Evolutionary conservation across 179 eudicot genomes (phyloP).

Genomic region (Silene vulgaris): DNA sequence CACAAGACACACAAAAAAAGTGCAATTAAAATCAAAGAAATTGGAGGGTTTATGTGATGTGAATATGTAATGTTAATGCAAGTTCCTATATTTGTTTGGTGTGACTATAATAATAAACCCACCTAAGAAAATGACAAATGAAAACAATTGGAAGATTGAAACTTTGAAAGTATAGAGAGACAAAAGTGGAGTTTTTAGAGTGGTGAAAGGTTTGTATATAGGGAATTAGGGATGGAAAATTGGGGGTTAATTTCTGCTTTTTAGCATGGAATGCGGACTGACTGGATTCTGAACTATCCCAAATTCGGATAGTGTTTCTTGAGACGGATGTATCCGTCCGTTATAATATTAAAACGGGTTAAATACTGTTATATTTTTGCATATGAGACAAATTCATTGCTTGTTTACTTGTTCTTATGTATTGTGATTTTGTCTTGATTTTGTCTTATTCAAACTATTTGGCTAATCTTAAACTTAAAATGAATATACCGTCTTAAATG

Average conservation of each 20-base stretch:
- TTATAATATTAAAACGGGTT: too few relatives aligned
- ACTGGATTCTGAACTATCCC: slow-evolving; percentile 15
- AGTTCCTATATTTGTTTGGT: not conserved
- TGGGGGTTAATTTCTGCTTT: slow-evolving; percentile 12
- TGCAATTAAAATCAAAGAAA: slow-evolving; percentile 6
- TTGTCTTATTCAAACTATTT: too few relatives aligned
- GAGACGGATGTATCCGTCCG: too few relatives aligned
- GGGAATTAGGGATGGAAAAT: not conserved
- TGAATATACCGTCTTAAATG: too few relatives aligned
- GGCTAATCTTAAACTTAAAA: too few relatives aligned
- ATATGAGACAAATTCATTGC: too few relatives aligned
- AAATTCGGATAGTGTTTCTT: too few relatives aligned
- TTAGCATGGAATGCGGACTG: slow-evolving; percentile 35
- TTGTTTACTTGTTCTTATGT: too few relatives aligned
- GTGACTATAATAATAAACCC: slow-evolving; percentile 16
- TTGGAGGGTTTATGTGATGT: not conserved
- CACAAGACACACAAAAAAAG: not conserved
- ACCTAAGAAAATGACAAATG: slow-evolving; percentile 15
- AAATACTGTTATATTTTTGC: too few relatives aligned
- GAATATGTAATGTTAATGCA: too few relatives aligned
- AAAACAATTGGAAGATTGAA: not conserved
- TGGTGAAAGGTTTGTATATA: slow-evolving; percentile 27
- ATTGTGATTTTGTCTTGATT: too few relatives aligned
- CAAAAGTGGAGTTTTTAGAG: slow-evolving; percentile 29
- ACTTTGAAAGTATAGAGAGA: not conserved